A percentile compares a stretch with the other conserved stretches of the same genome.
Evolutionary conservation across 169 alveolate species (phyloP).

Genomic region (Cryptosporidium parvum): DNA sequence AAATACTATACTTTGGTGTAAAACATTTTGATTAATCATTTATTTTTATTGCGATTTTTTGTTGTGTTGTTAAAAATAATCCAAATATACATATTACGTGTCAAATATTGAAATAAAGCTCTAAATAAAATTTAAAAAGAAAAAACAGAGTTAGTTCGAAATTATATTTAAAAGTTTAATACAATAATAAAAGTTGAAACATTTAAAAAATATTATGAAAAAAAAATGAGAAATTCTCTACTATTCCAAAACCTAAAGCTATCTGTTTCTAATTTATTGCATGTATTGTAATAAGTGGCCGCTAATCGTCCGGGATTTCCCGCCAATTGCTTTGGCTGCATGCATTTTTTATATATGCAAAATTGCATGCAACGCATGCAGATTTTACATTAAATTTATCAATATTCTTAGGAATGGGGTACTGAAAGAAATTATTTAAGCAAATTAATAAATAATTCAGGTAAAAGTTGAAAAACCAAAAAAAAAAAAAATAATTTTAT

Average conservation of each 20-base stretch:
- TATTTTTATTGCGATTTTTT: background rate
- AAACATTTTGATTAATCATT: too few relatives aligned
- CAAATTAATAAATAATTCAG: background rate
- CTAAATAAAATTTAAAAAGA: too few relatives aligned
- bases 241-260: background rate
- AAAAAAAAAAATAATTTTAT: background rate
- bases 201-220: too few relatives aligned
- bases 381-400: background rate
- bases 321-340: constrained; percentile 5
- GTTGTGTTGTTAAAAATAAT: too few relatives aligned
- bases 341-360: background rate
- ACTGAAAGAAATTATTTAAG: background rate
- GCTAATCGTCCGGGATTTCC: constrained; percentile 7
- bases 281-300: background rate
- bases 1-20: too few relatives aligned
- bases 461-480: background rate
- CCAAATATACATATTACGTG: too few relatives aligned
- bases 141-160: too few relatives aligned
- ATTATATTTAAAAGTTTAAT: too few relatives aligned
- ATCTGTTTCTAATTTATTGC: background rate
- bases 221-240: too few relatives aligned
- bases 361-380: constrained; percentile 7
- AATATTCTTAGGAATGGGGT: background rate
- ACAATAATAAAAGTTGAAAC: too few relatives aligned
- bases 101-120: too few relatives aligned